Evolutionary conservation across 2,329 filamentous ascomycete species (phyloP), one percentile per base, ranked within the genome.

Genomic region (Pseudocercospora fijiensis): DNA sequence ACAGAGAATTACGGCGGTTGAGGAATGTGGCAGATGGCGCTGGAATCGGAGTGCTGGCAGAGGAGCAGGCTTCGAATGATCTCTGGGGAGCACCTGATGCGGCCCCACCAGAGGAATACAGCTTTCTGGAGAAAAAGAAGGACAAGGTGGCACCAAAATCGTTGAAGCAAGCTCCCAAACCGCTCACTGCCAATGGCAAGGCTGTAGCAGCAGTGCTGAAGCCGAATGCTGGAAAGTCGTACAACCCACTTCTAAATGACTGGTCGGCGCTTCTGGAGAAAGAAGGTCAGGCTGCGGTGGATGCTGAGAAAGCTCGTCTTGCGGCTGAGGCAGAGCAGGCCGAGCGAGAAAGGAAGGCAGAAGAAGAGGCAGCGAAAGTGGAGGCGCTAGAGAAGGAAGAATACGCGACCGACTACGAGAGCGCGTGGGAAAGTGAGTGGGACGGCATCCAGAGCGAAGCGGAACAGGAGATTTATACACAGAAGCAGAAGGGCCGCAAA

Each of bases 191-290:
- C 49, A 91, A 84, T 73, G 93, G 92, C 41, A 96, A 94, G 76
- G 78, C 84, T 0, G 82, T 96, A 8, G 90, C 91, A 1, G 88
- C 92, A 2, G 90, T 99, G 0, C 83, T 85, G 65, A 90, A 88
- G 73, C 95, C 95, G 1, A 84, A 87, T 6, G 91, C 89, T 16
- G 92, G 91, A 64, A 91, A 89, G 77, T 96, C 91, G 71, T 99
- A 99, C 81, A 99, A 99, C 76, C 95, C 95, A 0, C 81, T 86
- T 5, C 96, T 96, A 71, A 85, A 87, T 67, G 92, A 96, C 67
- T 99, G 96, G 84, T 89, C 93, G 71, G 83, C 86, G 8, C 85
- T 94, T 16, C 80, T 96, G 51, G 83, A 85, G 20, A 82, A 86
- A 47, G 91, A 96, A 77, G 90, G 91, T 52, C 84, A 88, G 61